Evolutionary conservation across 2,329 filamentous ascomycete genomes (phyloP).

Genomic region (Cladorrhinum sp.): DNA sequence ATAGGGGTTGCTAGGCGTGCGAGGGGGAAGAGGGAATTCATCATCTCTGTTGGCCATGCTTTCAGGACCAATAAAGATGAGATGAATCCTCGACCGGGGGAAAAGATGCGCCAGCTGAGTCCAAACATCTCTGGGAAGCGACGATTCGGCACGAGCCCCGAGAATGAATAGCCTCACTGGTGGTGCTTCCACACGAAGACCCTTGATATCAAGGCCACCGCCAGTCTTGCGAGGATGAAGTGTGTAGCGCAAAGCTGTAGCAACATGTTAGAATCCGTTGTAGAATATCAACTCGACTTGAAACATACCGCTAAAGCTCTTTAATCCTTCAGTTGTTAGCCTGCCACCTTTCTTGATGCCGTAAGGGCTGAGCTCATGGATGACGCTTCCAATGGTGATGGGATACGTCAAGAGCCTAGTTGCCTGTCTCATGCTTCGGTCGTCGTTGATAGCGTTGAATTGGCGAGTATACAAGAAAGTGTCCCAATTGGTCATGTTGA

Average conservation of each 20-base stretch:
- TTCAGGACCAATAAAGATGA: constrained; percentile 94
- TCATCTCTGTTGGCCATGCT: constrained; percentile 91
- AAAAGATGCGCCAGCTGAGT: constrained; percentile 92
- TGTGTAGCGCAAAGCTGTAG: constrained; percentile 80
- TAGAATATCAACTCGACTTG: neutral
- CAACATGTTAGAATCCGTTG: constrained; percentile 10
- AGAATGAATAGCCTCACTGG: constrained; percentile 90
- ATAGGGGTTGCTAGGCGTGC: constrained; percentile 83
- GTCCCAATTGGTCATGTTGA: constrained; percentile 99
- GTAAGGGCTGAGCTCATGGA: constrained; percentile 95
- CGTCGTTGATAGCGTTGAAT: constrained; percentile 86
- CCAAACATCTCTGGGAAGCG: constrained; percentile 90
- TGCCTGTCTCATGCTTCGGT: constrained; percentile 86
- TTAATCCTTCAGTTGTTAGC: constrained; percentile 82
- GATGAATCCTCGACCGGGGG: constrained; percentile 82
- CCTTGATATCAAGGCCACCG: constrained; percentile 69
- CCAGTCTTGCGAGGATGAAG: constrained; percentile 83
- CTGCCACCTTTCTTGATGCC: constrained; percentile 70
- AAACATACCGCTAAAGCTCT: constrained; percentile 82
- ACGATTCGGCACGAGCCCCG: constrained; percentile 95
- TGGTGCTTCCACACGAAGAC: constrained; percentile 78
- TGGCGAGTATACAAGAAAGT: constrained; percentile 91
- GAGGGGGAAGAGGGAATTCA: constrained; percentile 85
- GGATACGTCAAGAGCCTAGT: constrained; percentile 93
- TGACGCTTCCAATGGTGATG: constrained; percentile 81